phyloP scores from a whole-genome alignment of 139 green algal species.

The Raphidocelis subcapitata region DNA sequence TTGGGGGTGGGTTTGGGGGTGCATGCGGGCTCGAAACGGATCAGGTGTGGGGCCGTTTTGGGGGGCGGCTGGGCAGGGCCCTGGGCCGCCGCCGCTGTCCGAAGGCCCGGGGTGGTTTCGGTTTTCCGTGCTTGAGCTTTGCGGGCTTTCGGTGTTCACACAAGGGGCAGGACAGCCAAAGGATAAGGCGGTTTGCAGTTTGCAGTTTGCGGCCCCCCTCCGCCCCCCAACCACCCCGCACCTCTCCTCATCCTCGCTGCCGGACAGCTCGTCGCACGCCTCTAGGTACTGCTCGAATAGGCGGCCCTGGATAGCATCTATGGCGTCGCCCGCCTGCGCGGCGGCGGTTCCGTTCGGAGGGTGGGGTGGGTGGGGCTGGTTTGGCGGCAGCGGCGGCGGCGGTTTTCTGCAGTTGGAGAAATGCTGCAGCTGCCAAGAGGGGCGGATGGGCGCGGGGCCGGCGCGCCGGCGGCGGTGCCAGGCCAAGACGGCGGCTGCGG shows the following conservation, averaged over 20 bases:
- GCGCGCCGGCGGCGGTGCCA: too few relatives aligned
- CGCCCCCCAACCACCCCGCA: too few relatives aligned
- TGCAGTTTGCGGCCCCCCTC: too few relatives aligned
- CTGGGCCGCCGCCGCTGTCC: background rate
- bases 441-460: too few relatives aligned
- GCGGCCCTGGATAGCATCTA: conserved; percentile 12
- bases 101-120: too few relatives aligned
- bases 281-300: conserved; percentile 40
- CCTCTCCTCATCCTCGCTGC: conserved; percentile 17
- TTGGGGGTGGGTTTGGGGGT: background rate
- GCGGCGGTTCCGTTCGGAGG: background rate
- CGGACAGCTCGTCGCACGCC: conserved; percentile 19
- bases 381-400: conserved; percentile 2
- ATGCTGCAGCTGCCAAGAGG: background rate
- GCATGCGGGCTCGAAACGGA: background rate
- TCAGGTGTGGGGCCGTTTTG: background rate
- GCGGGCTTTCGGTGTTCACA: too few relatives aligned
- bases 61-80: background rate
- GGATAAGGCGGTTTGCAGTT: too few relatives aligned
- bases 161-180: too few relatives aligned
- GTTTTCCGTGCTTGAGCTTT: too few relatives aligned
- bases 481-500: too few relatives aligned
- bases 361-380: background rate
- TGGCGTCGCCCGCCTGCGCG: background rate
- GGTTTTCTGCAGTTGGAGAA: background rate